Percentiles rank a stretch among this genome's conserved stretches.
Evolutionary conservation across 1,139 yeast species (phyloP).

Genomic region (Magnusiomyces clavatus): DNA sequence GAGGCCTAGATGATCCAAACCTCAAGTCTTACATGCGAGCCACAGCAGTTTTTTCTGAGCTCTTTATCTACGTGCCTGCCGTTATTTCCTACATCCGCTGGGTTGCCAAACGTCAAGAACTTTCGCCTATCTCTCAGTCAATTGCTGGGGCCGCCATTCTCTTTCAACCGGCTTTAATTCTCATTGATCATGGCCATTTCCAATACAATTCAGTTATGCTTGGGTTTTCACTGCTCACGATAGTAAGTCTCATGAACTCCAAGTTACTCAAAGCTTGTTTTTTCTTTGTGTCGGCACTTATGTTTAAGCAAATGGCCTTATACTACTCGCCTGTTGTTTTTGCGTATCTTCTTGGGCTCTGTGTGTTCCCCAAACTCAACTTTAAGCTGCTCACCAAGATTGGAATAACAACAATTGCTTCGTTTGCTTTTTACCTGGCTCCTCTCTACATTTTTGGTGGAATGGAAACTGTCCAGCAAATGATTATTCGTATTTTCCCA

Average conservation of each 20-base stretch:
- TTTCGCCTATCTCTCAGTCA: slow-evolving; percentile 60
- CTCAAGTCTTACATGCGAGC: slow-evolving; percentile 79
- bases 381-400: slow-evolving; percentile 49
- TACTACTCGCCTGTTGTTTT: slow-evolving; percentile 89
- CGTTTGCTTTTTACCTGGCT: slow-evolving; percentile 45
- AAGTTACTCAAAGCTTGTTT: slow-evolving; percentile 68
- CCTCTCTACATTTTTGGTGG: slow-evolving; percentile 52
- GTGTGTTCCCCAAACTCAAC: slow-evolving; percentile 29
- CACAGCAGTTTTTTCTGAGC: slow-evolving; percentile 69
- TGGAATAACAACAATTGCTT: slow-evolving; percentile 51
- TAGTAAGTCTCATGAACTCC: slow-evolving; percentile 52
- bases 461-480: slow-evolving; percentile 31
- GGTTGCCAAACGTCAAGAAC: slow-evolving; percentile 42
- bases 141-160: slow-evolving; percentile 66
- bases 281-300: slow-evolving; percentile 67
- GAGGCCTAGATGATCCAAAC: slow-evolving; percentile 64
- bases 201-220: slow-evolving; percentile 94
- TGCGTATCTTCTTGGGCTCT: slow-evolving; percentile 57
- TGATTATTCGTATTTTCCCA: slow-evolving; percentile 71
- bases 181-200: slow-evolving; percentile 96
- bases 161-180: slow-evolving; percentile 67
- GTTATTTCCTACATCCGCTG: slow-evolving; percentile 56
- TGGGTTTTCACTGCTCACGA: slow-evolving; percentile 65
- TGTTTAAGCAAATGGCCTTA: slow-evolving; percentile 92
- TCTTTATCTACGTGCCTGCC: slow-evolving; percentile 71